Base-by-base conservation (phyloP, 441 rosid species). In the Brassica hybrid region DNA sequence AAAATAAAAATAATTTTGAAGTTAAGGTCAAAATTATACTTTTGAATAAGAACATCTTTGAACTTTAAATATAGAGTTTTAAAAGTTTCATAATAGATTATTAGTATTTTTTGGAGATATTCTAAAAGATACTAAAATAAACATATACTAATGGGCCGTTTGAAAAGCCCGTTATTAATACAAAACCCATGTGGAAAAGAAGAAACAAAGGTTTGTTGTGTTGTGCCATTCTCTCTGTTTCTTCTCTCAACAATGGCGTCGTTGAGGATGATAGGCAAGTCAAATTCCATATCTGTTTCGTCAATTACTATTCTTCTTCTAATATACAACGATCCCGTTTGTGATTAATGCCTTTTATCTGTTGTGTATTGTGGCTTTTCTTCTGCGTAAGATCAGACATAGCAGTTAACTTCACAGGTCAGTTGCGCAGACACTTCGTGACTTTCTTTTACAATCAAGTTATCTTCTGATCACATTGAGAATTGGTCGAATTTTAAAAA, bases 351-450 rank as follows among this genome's bases (percentile, higher is more conserved):
- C 30, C 5, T 63, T 7, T 1, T 45, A 41, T 43, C 2, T 62
- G 0, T 13, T 77, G 6, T 48, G 17, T 65, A 17, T 70, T 57
- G 17, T 23, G 17, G 13, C 7, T 12, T 68, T 56, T 34, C 12
- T 38, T 23, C 11, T 57, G 11, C 16, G 75, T 7, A 5, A 65
- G 75, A 81, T 71, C 98, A 93, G 99, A 95, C 82, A 85, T 95
- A n/a, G 98, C 99, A 2, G 99, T 89, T 32, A 93, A 95, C 91
- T 89, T 91, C 79, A 90, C 99, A 83, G 99, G 99, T 91, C 74
- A 68, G 89, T 69, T 88, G 82, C 76, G 86, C 69, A 66, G 87
- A 87, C 89, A 78, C 64, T 2, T 79, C 1, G 43, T 77, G 48
- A 60, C 68, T 2, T 52, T 59, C 14, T 9, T 64, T 43, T 54